Base-by-base conservation (phyloP, 345 rosid species). In the Brassica incana region DNA sequence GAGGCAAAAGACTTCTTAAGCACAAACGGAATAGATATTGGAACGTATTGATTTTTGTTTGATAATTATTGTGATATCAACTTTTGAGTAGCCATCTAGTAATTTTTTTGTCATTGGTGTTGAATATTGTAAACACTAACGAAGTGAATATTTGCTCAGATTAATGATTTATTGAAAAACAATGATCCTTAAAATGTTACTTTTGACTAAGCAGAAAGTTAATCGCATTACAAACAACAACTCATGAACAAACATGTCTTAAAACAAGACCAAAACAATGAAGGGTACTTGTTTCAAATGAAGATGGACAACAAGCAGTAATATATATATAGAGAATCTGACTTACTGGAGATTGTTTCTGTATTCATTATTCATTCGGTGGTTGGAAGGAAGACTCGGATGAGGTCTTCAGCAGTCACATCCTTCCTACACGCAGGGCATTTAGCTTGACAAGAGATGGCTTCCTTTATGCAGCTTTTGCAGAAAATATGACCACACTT, bases 401-500 rank as follows among this genome's bases (percentile, higher is more conserved):
- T 90, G 71, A 96, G 88, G 25, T 88, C 92, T 75, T 83, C 91
- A 29, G 16, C 71, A n/a, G 82, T 69, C 8, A 91, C 86, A 35
- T 74, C 87, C 82, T 96, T 92, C 86, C 99, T 77, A 83, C 99
- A 96, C 0, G 98, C 87, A 2, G 98, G 99, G 76, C 99, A 96
- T 82, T 88, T 91, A 30, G 78, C 80, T 83, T 89, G 93, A 14
- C 35, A 9, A 66, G 86, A 70, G 40, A 92, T 80, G 2, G 95
- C 98, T 45, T 72, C 69, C 86, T 43, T 85, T 25, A 96, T 90
- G 83, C 99, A 96, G 35, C 18, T 52, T 82, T 85, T 88, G 77
- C 99, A 96, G 88, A 93, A 96, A 59, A 96, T 96, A 73, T 96
- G 99, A 62, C 99, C 99, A 80, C 99, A 96, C 79, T 86, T 93